Conservation (phyloP, 345 rosid species). For the Eutrema japonicum region DNA sequence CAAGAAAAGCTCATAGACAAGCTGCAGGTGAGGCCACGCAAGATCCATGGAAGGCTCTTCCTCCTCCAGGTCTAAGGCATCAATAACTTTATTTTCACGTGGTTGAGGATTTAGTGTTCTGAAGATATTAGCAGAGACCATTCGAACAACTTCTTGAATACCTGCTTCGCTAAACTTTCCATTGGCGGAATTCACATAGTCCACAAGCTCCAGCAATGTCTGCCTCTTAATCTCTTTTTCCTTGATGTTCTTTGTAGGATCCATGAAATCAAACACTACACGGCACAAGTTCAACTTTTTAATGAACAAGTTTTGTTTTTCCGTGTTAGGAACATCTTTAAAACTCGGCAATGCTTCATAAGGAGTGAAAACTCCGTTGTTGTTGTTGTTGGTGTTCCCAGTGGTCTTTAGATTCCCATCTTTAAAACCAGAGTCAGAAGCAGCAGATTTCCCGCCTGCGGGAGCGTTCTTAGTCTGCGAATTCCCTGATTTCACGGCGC, state of each 20-base stretch:
- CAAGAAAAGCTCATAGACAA: slow-evolving; percentile 71
- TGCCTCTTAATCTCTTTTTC: slow-evolving; percentile 79
- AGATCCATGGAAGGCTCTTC: slow-evolving; percentile 79
- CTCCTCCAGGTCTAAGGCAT: slow-evolving; percentile 72
- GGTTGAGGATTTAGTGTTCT: slow-evolving; percentile 65
- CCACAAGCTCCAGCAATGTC: slow-evolving; percentile 75
- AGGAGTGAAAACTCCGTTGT: slow-evolving; percentile 43
- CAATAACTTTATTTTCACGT: slow-evolving; percentile 62
- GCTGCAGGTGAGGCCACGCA: slow-evolving; percentile 82
- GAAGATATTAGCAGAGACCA: slow-evolving; percentile 69
- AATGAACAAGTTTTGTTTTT: slow-evolving; percentile 57
- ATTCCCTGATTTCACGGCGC: slow-evolving; percentile 26
- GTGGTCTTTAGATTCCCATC: slow-evolving; percentile 49
- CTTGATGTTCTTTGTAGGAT: slow-evolving; percentile 61
- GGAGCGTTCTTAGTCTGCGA: slow-evolving; percentile 34
- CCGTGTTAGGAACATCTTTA: slow-evolving; percentile 65
- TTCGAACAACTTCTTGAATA: slow-evolving; percentile 63
- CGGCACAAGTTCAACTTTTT: slow-evolving; percentile 64
- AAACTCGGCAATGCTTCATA: slow-evolving; percentile 64
- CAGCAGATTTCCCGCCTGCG: slow-evolving; percentile 39
- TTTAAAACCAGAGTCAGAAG: slow-evolving; percentile 50
- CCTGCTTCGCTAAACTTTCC: slow-evolving; percentile 60
- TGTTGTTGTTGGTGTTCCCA: slow-evolving; percentile 38
- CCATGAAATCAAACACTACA: slow-evolving; percentile 64
- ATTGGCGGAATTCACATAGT: slow-evolving; percentile 59